A percentile compares a stretch with the other conserved stretches of the same genome.
Evolutionary conservation across 306 rosid species (phyloP).

Genomic region (Begonia masoniana): DNA sequence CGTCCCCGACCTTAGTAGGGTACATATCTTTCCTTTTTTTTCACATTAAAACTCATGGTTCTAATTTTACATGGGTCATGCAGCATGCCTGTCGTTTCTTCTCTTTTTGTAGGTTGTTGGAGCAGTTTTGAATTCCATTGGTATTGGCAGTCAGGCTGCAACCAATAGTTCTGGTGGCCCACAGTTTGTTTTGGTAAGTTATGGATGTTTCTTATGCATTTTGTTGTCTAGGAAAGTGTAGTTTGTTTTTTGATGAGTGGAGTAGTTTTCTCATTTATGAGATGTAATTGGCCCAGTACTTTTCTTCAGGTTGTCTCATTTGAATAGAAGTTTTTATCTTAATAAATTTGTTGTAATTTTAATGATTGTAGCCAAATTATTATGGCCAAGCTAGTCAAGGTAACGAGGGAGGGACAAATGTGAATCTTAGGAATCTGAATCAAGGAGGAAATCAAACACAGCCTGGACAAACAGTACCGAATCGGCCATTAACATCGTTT

Average conservation of each 20-base stretch:
- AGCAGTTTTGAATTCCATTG: constrained; percentile 83
- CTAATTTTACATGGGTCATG: too few relatives aligned
- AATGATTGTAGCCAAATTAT: constrained; percentile 6
- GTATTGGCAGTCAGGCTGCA: constrained; percentile 51
- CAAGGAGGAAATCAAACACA: constrained; percentile 46
- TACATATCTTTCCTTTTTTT: constrained; percentile 17
- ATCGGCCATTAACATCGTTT: constrained; percentile 45
- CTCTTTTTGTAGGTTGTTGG: constrained; percentile 64
- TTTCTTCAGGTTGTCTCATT: not conserved
- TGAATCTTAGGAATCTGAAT: constrained; percentile 11
- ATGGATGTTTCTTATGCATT: constrained; percentile 7
- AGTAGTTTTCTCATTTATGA: too few relatives aligned
- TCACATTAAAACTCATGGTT: not conserved
- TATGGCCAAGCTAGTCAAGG: constrained; percentile 41
- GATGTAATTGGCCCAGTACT: not conserved
- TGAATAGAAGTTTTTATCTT: not conserved
- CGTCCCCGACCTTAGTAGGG: constrained; percentile 81
- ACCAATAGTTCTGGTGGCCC: constrained; percentile 25
- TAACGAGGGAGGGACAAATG: constrained; percentile 32
- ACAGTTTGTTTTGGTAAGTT: constrained; percentile 47
- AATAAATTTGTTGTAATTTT: not conserved
- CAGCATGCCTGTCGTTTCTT: not conserved
- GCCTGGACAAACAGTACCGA: constrained; percentile 53
- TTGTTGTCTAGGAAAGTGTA: constrained; percentile 1
- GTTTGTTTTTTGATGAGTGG: not conserved